phyloP scores from a whole-genome alignment of 805 yeast species.

The Candida argentea region DNA sequence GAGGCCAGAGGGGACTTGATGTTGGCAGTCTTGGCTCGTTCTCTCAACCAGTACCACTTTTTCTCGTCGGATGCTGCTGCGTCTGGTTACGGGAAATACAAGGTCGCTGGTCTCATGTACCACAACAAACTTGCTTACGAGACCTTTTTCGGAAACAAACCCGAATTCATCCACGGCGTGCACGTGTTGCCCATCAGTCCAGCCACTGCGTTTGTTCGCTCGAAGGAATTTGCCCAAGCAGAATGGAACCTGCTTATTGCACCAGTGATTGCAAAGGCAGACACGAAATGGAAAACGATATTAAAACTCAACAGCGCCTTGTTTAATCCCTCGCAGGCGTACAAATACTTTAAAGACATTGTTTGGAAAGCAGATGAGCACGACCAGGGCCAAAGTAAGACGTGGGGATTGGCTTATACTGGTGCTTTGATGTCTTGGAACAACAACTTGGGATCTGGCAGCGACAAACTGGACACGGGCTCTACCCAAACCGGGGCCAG shows the following conservation, averaged over 20 bases:
- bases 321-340: constrained; percentile 30
- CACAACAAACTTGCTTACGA: constrained; percentile 16
- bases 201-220: constrained; percentile 12
- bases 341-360: constrained; percentile 29
- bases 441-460: constrained; percentile 1
- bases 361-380: constrained; percentile 27
- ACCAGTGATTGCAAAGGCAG: constrained; percentile 28
- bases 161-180: constrained; percentile 16
- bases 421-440: constrained; percentile 34
- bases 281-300: constrained; percentile 60
- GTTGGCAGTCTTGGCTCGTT: constrained; percentile 11
- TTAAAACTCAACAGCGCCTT: constrained; percentile 35
- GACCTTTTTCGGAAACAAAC: constrained; percentile 12
- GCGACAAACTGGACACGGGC: constrained; percentile 2
- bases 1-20: constrained; percentile 17
- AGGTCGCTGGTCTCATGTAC: constrained; percentile 14
- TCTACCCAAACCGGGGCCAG: too few species aligned
- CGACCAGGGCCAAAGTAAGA: constrained; percentile 54
- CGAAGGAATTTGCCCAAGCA: constrained; percentile 10
- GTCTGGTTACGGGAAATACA: constrained; percentile 8
- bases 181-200: constrained; percentile 19
- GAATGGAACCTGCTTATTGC: constrained; percentile 14
- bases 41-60: constrained; percentile 13
- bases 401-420: constrained; percentile 52
- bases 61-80: constrained; percentile 13